These are phyloP conservation scores for Fimicolochytrium jonesii DNA, from an alignment of 192 early-diverging fungal species.

Conservation along the genomic window DNA sequence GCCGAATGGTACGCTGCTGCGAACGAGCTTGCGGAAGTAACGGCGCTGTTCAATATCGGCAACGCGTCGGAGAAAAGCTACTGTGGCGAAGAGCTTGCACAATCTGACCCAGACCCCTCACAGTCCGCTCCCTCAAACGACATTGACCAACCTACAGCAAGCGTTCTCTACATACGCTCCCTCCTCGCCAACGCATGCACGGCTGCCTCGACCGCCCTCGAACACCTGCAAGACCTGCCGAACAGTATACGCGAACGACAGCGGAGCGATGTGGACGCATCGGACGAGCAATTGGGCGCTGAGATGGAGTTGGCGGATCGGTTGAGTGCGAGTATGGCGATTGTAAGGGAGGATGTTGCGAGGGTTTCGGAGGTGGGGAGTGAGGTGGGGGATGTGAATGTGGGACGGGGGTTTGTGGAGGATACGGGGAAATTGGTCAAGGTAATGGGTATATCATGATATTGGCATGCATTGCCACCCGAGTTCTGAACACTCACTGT, in stretches of 20 bases:
- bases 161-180: neutral
- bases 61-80: neutral
- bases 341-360: neutral
- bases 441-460: neutral
- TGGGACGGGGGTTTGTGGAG: neutral
- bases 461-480: neutral
- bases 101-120: neutral
- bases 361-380: neutral
- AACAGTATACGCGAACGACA: neutral
- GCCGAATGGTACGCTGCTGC: constrained; percentile 1
- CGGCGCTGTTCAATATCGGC: neutral
- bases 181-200: neutral
- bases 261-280: neutral
- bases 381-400: neutral
- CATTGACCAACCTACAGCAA: neutral
- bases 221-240: neutral
- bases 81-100: too few relatives aligned
- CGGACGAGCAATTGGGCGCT: neutral
- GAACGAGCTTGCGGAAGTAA: neutral
- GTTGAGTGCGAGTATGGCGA: too few relatives aligned
- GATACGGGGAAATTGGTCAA: constrained; percentile 1
- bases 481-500: neutral
- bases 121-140: neutral
- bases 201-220: neutral
- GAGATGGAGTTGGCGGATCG: neutral